phyloP scores from a whole-genome alignment of 1,284 basidiomycete species.

The Phylloboletellus chloephorus region DNA sequence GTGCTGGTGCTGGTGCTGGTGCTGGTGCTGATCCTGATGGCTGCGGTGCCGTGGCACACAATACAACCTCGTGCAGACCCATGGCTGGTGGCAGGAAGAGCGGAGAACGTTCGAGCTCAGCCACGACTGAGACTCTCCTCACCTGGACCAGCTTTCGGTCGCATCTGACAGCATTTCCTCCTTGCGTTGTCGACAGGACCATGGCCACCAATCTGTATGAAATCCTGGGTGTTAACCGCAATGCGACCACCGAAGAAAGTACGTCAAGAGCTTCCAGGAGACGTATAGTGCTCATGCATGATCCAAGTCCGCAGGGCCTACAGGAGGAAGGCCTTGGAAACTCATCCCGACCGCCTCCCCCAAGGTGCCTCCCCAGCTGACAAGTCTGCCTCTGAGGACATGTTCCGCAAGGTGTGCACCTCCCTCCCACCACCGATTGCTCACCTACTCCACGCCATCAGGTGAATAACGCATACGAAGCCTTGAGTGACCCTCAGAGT shows the following conservation, averaged over 20 bases:
- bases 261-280: constrained; percentile 15
- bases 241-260: constrained; percentile 43
- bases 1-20: constrained; percentile 27
- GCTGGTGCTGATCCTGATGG: constrained; percentile 29
- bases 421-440: neutral
- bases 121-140: constrained; percentile 11
- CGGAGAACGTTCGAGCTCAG: constrained; percentile 13
- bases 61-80: constrained; percentile 61
- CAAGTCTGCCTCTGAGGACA: constrained; percentile 40
- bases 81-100: constrained; percentile 32
- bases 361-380: constrained; percentile 35
- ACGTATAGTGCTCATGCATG: constrained; percentile 2
- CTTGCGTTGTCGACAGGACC: neutral
- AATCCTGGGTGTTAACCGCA: constrained; percentile 33
- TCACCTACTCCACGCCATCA: constrained; percentile 15
- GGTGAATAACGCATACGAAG: constrained; percentile 51
- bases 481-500: constrained; percentile 40
- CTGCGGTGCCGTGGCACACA: constrained; percentile 57
- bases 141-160: neutral
- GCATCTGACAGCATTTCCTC: constrained; percentile 1
- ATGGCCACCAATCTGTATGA: constrained; percentile 63
- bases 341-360: constrained; percentile 46
- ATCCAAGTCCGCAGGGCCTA: constrained; percentile 46
- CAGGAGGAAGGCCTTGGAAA: constrained; percentile 40
- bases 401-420: constrained; percentile 39